phyloP scores from a whole-genome alignment of 1,284 basidiomycete species.

The Trametes polyzona region DNA sequence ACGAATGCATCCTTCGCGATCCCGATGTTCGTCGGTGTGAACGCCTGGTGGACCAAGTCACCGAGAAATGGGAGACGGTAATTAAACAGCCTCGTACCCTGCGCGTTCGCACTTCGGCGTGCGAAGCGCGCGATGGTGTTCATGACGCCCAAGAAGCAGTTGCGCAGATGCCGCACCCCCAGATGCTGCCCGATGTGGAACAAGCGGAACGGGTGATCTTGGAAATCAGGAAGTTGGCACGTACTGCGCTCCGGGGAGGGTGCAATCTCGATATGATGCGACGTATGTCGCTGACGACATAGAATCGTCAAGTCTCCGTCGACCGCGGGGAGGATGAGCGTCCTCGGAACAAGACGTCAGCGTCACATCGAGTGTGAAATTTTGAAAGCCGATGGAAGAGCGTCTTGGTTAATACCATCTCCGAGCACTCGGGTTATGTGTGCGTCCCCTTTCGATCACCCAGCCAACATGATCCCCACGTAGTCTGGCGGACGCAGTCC shows the following conservation, averaged over 20 bases:
- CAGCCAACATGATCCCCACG: too few relatives aligned
- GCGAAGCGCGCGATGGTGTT: neutral
- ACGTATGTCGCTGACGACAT: neutral
- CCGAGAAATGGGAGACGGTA: too few relatives aligned
- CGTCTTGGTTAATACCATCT: too few relatives aligned
- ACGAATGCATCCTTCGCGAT: too few relatives aligned
- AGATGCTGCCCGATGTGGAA: slow-evolving; percentile 8
- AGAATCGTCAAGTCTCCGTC: neutral
- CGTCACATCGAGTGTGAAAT: too few relatives aligned
- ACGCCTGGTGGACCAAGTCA: too few relatives aligned
- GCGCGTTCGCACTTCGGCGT: neutral
- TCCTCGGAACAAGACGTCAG: neutral
- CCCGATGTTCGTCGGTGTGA: too few relatives aligned
- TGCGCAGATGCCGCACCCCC: neutral
- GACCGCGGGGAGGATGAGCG: neutral
- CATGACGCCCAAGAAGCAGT: slow-evolving; percentile 9
- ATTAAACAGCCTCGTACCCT: slow-evolving; percentile 7
- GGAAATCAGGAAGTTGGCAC: slow-evolving; percentile 3
- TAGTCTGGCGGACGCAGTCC: too few relatives aligned
- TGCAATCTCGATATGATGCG: neutral
- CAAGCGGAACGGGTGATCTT: slow-evolving; percentile 12
- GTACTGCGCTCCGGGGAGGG: neutral
- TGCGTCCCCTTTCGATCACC: too few relatives aligned
- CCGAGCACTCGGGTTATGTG: too few relatives aligned
- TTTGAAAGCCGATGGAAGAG: too few relatives aligned